Evolutionary conservation across 352 stramenopile species (phyloP).

Genomic region (Halophytophthora batemanensis): DNA sequence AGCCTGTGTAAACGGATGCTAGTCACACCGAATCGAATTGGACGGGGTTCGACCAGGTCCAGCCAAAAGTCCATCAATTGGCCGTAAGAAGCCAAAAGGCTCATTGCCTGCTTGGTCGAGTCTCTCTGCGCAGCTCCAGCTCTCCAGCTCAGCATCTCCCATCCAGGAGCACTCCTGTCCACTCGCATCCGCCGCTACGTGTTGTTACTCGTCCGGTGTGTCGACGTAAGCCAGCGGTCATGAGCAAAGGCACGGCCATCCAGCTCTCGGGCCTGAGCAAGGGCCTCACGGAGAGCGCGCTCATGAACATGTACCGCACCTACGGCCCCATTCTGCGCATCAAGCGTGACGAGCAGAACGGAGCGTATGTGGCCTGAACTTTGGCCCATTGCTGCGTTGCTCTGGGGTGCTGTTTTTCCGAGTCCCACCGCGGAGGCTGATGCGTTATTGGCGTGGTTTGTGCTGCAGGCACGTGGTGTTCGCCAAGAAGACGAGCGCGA

Average conservation of each 20-base stretch:
- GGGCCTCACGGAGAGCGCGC: conserved; percentile 29
- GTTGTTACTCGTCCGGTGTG: no score
- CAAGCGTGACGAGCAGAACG: conserved; percentile 39
- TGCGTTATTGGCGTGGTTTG: background rate
- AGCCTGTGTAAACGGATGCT: no score
- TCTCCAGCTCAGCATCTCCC: no score
- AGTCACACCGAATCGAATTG: background rate
- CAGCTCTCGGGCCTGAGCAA: conserved; percentile 48
- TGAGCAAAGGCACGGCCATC: conserved; percentile 27
- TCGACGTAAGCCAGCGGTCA: background rate
- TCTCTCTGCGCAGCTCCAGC: no score
- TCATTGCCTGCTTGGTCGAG: background rate
- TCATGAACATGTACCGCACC: conserved; percentile 57
- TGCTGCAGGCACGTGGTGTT: conserved; percentile 43
- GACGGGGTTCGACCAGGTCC: conserved; percentile 7
- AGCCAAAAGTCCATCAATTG: conserved; percentile 22
- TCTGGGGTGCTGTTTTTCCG: no score
- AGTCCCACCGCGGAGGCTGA: no score
- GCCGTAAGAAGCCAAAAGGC: conserved; percentile 4
- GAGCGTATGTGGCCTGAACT: conserved; percentile 39
- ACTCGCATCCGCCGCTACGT: no score
- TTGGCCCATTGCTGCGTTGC: background rate
- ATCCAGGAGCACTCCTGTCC: no score
- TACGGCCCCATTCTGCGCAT: conserved; percentile 61
- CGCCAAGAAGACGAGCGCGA: conserved; percentile 18